Base-by-base conservation (phyloP, 2,329 filamentous ascomycete genomes). In the Penicillium decumbens region DNA sequence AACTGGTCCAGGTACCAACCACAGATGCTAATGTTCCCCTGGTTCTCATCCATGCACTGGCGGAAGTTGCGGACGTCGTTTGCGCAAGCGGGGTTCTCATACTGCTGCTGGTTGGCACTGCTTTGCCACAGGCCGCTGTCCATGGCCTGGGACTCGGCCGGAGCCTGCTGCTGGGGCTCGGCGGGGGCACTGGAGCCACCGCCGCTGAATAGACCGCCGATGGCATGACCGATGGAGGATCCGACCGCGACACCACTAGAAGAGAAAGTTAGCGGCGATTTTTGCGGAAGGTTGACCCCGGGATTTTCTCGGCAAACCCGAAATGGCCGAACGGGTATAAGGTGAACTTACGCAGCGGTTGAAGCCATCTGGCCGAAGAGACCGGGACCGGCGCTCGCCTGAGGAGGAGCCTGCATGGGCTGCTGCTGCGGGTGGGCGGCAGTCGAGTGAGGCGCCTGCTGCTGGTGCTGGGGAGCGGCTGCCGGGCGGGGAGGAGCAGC, bases 1-100 rank as follows among this genome's bases (percentile, higher is more conserved):
- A 98, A 80, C 81, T 98, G 92, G 72, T 98, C 93, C 64, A 98
- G 77, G 73, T 98, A 98, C 91, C 92, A 98, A 61, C 88, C 87
- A 77, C 93, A 98, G 69, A 96, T 95, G 69, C 87, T 85, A 86
- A 98, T 84, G 75, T 93, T 90, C 62, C 93, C 93, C 69, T 84
- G 78, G 73, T 98, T 87, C 68, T 97, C 88, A 72, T 97, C 91
- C 85, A 98, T 87, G 80, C 93, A 98, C 77, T 85, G 87, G 65
- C 89, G 91, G 80, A 98, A 97, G 75, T 81, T 83, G 73, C 84
- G 83, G 47, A 90, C 84, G 62, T 93, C 89, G 47, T 79, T 82
- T 57, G 83, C 83, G 76, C 93, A 98, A 71, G 87, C 87, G 74
- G 79, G 67, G 74, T 62, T 67, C 52, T 72, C 69, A 64, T 68